Evolutionary conservation across 177 flowering plant species (phyloP).

Genomic region (Vitis hybrid): DNA sequence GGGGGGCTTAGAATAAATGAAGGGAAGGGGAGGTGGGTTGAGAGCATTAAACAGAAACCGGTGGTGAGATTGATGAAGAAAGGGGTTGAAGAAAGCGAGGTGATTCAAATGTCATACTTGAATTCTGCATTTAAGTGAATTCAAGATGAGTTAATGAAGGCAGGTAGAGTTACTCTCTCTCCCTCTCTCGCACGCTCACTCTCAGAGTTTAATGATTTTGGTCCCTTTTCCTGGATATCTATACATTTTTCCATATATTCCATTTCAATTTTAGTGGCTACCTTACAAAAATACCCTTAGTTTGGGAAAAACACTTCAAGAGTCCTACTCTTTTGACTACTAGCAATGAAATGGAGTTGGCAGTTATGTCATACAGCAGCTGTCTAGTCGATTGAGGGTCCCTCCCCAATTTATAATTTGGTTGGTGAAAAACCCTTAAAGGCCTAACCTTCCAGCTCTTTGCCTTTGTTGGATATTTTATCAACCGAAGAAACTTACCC

Average conservation of each 20-base stretch:
- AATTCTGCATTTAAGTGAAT: constrained; percentile 39
- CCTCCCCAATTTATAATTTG: constrained; percentile 17
- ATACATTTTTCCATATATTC: neutral
- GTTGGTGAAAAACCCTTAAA: constrained; percentile 8
- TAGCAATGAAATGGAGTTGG: constrained; percentile 13
- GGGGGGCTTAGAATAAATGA: constrained; percentile 15
- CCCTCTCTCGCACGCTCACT: constrained; percentile 9
- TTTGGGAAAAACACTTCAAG: constrained; percentile 2
- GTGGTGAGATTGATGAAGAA: constrained; percentile 16
- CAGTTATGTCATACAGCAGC: constrained; percentile 12
- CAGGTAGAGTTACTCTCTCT: constrained; percentile 34
- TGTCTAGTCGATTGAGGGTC: constrained; percentile 19
- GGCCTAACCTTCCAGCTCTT: neutral
- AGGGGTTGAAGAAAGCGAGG: constrained; percentile 21
- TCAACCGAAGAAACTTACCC: constrained; percentile 6
- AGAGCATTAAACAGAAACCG: constrained; percentile 21
- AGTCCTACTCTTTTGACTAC: constrained; percentile 5
- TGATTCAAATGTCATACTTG: constrained; percentile 24
- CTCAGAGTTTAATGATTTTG: constrained; percentile 10
- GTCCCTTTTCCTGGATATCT: constrained; percentile 5
- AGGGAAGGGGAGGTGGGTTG: constrained; percentile 21
- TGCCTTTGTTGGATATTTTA: constrained; percentile 2
- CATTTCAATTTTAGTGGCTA: neutral
- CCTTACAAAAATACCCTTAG: constrained; percentile 2
- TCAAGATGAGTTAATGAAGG: constrained; percentile 39